Percentiles rank a stretch among this genome's conserved stretches.
Conservation (phyloP, 805 yeast species). For the Candida odintsovae region DNA sequence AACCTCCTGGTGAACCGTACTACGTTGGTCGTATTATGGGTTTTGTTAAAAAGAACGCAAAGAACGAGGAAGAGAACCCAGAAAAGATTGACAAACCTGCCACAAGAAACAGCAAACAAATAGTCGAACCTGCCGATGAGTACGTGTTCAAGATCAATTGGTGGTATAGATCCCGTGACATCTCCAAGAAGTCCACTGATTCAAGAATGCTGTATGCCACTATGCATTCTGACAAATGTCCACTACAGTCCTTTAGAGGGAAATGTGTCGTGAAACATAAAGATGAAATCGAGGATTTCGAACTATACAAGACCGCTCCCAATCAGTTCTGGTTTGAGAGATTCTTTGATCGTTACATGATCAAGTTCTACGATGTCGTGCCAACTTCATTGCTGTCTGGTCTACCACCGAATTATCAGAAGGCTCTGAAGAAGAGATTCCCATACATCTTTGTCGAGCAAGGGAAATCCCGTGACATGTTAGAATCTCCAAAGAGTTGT, state of each 20-base stretch:
- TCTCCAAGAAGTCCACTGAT: conserved; percentile 60
- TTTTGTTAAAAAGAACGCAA: conserved; percentile 40
- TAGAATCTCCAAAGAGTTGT: conserved; percentile 64
- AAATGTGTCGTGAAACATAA: conserved; percentile 63
- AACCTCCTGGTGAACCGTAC: conserved; percentile 93
- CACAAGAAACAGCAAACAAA: conserved; percentile 3
- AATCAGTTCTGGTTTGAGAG: conserved; percentile 80
- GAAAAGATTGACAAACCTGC: conserved; percentile 9
- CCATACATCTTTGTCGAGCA: conserved; percentile 70
- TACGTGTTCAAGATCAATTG: conserved; percentile 73
- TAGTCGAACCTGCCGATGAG: conserved; percentile 41
- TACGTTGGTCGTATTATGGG: conserved; percentile 82
- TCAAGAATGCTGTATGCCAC: conserved; percentile 78
- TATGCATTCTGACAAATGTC: conserved; percentile 81
- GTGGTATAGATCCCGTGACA: conserved; percentile 87
- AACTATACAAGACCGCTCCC: conserved; percentile 49
- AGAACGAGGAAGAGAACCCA: conserved; percentile 11
- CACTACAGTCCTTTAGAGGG: conserved; percentile 71
- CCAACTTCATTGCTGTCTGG: conserved; percentile 54
- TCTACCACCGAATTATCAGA: conserved; percentile 53
- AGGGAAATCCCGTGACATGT: conserved; percentile 56
- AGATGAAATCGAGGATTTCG: conserved; percentile 51
- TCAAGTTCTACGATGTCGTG: conserved; percentile 72
- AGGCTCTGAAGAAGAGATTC: conserved; percentile 60
- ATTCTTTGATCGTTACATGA: conserved; percentile 81